Evolutionary conservation across 768 basidiomycete species (phyloP), one percentile per base, ranked within the genome.

Genomic region (Amanita subjunquillea): DNA sequence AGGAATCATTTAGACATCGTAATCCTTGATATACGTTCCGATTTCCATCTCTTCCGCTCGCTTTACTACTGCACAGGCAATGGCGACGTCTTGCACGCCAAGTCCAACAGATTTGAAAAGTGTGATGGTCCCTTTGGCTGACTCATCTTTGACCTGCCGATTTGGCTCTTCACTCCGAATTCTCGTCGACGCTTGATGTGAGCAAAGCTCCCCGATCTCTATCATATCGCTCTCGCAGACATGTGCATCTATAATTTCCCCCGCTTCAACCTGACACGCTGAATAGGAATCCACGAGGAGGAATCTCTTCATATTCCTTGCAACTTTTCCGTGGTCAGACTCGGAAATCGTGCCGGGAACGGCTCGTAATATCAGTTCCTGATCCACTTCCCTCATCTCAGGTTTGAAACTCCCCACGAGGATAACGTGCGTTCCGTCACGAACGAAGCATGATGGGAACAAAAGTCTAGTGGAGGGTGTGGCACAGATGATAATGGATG

Each of bases 21-120:
- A 83, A n/a, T 67, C 60, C 7, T 60, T 55, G 20, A 89, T 67
- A 0, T 59, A 50, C 0, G 69, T 78, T 6, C 90, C 87, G 4
- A 78, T 57, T 1, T 71, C 53, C 59, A 74, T 65, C 50, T 69
- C 60, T 58, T 80, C 68, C 2, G 91, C 90, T 48, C 72, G 72
- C 3, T 75, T 66, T 2, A 91, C 75, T 1, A 91, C 79, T 2
- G 84, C 77, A 51, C 68, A 73, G 8, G 89, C 82, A 54, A 94
- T 89, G 0, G 83, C 87, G 4, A 89, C 87, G 57, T 95, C 92
- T 60, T 93, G 91, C n/a, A 89, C 66, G 1, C 87, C 89, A 6
- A 92, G 67, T 2, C 92, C 91, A 4, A 94, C 92, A 0, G 85
- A 87, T 67, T 93, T 94, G 76, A 91, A 93, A 27, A 94, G 73